phyloP scores from a whole-genome alignment of 1,139 yeast species.

The Yamadazyma kanchanaburiensis region DNA sequence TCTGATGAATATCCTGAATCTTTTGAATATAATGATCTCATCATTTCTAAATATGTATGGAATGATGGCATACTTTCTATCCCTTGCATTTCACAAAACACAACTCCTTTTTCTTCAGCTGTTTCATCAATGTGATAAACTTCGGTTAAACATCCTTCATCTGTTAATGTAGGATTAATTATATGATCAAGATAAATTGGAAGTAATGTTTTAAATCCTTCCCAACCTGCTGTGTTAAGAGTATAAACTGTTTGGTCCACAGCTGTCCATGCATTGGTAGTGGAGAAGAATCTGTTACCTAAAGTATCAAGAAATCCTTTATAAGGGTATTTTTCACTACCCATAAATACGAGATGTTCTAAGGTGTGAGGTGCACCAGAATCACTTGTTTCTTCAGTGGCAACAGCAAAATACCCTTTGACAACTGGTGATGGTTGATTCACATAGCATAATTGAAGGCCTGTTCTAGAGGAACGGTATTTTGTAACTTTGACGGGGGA shows the following conservation, averaged over 20 bases:
- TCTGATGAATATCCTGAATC: slow-evolving; percentile 85
- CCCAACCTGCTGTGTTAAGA: slow-evolving; percentile 93
- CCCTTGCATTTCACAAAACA: slow-evolving; percentile 96
- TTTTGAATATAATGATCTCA: slow-evolving; percentile 55
- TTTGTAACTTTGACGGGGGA: slow-evolving; percentile 64
- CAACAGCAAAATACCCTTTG: slow-evolving; percentile 90
- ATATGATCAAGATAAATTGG: slow-evolving; percentile 92
- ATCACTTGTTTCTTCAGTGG: slow-evolving; percentile 83
- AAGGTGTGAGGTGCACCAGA: slow-evolving; percentile 95
- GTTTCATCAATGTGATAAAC: slow-evolving; percentile 92
- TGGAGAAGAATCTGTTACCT: slow-evolving; percentile 80
- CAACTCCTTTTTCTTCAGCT: slow-evolving; percentile 94
- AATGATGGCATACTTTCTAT: slow-evolving; percentile 81
- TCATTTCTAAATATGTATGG: slow-evolving; percentile 59
- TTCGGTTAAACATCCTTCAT: slow-evolving; percentile 88
- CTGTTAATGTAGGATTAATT: slow-evolving; percentile 79
- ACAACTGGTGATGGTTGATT: slow-evolving; percentile 87
- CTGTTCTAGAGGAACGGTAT: slow-evolving; percentile 76
- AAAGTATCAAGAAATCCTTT: slow-evolving; percentile 87
- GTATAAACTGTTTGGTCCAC: slow-evolving; percentile 96
- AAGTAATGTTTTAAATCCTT: slow-evolving; percentile 77
- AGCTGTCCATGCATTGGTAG: slow-evolving; percentile 97
- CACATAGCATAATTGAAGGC: slow-evolving; percentile 74
- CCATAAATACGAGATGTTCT: slow-evolving; percentile 94
- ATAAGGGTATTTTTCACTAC: slow-evolving; percentile 83